Base-by-base conservation (phyloP, 2,329 filamentous ascomycete genomes). In the Teratosphaeria destructans region DNA sequence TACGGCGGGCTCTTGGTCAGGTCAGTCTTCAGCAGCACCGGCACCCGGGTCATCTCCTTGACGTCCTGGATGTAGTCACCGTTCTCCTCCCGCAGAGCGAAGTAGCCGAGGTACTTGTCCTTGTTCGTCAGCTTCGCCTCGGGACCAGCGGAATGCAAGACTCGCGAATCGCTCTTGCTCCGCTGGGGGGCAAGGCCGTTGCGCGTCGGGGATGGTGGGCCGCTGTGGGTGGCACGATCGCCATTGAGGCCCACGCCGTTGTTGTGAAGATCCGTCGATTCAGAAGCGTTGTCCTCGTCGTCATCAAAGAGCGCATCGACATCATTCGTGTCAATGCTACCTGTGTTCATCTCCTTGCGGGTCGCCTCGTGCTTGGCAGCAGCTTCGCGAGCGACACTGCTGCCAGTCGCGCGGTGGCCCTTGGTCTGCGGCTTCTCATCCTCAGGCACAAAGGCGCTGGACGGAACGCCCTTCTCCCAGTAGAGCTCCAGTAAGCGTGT, bases 381-480 rank as follows among this genome's bases (percentile, higher is more conserved):
- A 67, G 88, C 88, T 69, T 95, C 90, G 5, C 90, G 89, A 68
- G 94, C 87, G 60, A 86, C 85, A 52, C 87, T 87, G 35, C 89
- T 89, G 61, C 66, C 60, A 4, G 64, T 67, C 3, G 64, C 57
- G 56, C 67, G 66, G 55, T 59, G 52, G 57, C 89, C 88, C 62
- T 67, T 67, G 69, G 88, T 86, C 81, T 94, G 95, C 58, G 92
- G 92, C 60, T 92, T 88, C 79, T 99, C 94, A 72, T 99, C 94
- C 72, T 99, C 94, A 2, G 94, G 94, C 57, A 99, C 87, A 68
- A 95, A 99, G 2, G 92, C 89, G 52, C 93, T 96, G 63, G 92
- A 97, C 32, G 93, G 90, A 7, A 97, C 91, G 54, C 94, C 94
- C 83, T 97, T 99, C 85, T 99, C 94, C 94, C 94, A 99, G 81